phyloP scores from a whole-genome alignment of 2,329 filamentous ascomycete genomes.

The Niveomyces coronatus region DNA sequence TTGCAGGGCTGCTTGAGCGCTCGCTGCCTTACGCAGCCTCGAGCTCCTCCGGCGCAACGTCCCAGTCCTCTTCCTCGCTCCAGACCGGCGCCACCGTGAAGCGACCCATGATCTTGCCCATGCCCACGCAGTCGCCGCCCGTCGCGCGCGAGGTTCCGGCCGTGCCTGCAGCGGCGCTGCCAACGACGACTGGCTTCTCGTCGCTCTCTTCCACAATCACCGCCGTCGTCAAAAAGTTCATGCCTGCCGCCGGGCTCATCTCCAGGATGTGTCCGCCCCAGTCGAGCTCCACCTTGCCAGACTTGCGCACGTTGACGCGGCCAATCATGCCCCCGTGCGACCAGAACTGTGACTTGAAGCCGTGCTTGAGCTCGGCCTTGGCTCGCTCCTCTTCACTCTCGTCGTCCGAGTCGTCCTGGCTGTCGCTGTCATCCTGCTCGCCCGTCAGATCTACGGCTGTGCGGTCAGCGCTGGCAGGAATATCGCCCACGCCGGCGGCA shows the following conservation, averaged over 20 bases:
- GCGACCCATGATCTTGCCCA: constrained; percentile 53
- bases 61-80: constrained; percentile 48
- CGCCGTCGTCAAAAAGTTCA: constrained; percentile 47
- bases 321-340: constrained; percentile 49
- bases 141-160: too few relatives aligned
- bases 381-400: constrained; percentile 20
- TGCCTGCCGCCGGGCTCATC: constrained; percentile 40
- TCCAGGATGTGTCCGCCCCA: constrained; percentile 50
- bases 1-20: too few relatives aligned
- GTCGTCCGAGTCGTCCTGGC: constrained; percentile 19
- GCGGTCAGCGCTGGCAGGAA: constrained; percentile 15
- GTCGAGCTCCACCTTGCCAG: constrained; percentile 50
- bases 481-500: constrained; percentile 26
- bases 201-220: constrained; percentile 50
- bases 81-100: constrained; percentile 51
- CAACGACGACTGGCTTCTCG: constrained; percentile 34
- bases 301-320: constrained; percentile 49
- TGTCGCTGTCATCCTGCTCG: constrained; percentile 14
- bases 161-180: constrained; percentile 19
- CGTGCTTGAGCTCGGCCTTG: constrained; percentile 20
- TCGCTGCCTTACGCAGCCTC: constrained; percentile 2
- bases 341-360: constrained; percentile 29
- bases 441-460: constrained; percentile 33
- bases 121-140: constrained; percentile 43
- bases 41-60: constrained; percentile 28